A percentile compares a stretch with the other conserved stretches of the same genome.
Conservation (phyloP, 179 eudicot genomes). For the Monotropa hypopitys region DNA sequence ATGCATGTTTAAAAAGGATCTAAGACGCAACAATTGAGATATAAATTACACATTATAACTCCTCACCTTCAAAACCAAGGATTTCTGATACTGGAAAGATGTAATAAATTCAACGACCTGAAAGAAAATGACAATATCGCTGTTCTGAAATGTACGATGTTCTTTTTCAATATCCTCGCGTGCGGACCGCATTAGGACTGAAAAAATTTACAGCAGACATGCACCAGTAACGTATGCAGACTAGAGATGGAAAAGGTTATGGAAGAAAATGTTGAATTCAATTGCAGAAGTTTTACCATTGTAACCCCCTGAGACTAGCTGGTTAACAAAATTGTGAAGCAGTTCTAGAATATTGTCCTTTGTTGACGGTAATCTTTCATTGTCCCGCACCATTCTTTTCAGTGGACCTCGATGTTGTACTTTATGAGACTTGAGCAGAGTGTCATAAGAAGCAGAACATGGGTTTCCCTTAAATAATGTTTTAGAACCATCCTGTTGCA, state of each 20-base stretch:
- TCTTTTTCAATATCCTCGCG: conserved; percentile 76
- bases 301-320: conserved; percentile 77
- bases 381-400: conserved; percentile 50
- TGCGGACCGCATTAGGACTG: conserved; percentile 84
- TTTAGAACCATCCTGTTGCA: conserved; percentile 78
- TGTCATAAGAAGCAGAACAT: conserved; percentile 39
- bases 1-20: neutral
- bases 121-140: conserved; percentile 70
- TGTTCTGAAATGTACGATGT: conserved; percentile 56
- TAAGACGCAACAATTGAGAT: neutral
- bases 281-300: conserved; percentile 53
- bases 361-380: conserved; percentile 48
- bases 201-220: conserved; percentile 1
- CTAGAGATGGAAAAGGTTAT: neutral
- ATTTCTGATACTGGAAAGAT: conserved; percentile 65
- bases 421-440: conserved; percentile 47
- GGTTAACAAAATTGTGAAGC: conserved; percentile 58
- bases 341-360: conserved; percentile 38
- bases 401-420: conserved; percentile 50
- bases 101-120: conserved; percentile 76
- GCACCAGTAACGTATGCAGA: neutral
- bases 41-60: neutral
- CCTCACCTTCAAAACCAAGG: conserved; percentile 45
- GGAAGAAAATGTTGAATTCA: neutral
- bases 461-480: conserved; percentile 68